A percentile compares a stretch with the other conserved stretches of the same genome.
Conservation (phyloP, 2,329 filamentous ascomycete genomes). For the Penicillium vulpinum region DNA sequence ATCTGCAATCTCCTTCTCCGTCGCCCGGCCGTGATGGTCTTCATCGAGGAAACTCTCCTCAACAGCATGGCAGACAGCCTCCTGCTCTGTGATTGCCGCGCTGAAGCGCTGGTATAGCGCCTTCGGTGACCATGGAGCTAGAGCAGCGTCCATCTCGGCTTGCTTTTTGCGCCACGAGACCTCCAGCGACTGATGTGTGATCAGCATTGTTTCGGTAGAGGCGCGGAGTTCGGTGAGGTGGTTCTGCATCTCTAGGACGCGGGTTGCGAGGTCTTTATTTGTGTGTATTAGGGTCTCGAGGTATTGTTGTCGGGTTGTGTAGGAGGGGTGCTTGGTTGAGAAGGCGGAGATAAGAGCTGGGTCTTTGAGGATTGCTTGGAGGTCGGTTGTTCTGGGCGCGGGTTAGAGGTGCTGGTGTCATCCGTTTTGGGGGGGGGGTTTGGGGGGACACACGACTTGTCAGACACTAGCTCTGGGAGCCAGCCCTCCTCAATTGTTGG, state of each 20-base stretch:
- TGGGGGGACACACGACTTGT: constrained; percentile 68
- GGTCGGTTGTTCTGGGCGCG: constrained; percentile 42
- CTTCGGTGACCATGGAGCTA: constrained; percentile 82
- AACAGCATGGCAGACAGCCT: constrained; percentile 73
- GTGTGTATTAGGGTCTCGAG: constrained; percentile 66
- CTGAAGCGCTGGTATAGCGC: constrained; percentile 80
- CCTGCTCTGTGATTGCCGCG: constrained; percentile 78
- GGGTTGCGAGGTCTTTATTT: constrained; percentile 68
- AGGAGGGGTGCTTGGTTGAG: constrained; percentile 72
- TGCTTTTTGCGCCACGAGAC: constrained; percentile 91
- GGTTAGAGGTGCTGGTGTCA: constrained; percentile 17
- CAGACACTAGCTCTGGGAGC: constrained; percentile 73
- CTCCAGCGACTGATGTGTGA: constrained; percentile 82
- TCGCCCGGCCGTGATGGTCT: constrained; percentile 55
- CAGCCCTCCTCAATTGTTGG: constrained; percentile 61
- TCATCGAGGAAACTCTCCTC: constrained; percentile 91
- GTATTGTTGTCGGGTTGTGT: constrained; percentile 63
- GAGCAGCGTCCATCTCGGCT: constrained; percentile 79
- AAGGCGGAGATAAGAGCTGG: constrained; percentile 72
- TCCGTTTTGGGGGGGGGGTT: constrained; percentile 6
- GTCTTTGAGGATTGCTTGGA: constrained; percentile 75
- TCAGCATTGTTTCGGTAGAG: constrained; percentile 74
- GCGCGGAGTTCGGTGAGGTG: constrained; percentile 59
- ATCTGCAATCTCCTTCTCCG: constrained; percentile 79
- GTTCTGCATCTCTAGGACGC: constrained; percentile 44